Percentiles rank a stretch among this genome's conserved stretches.
Conservation (phyloP, 2,329 filamentous ascomycete species). For the Aspergillus thermomutatus region DNA sequence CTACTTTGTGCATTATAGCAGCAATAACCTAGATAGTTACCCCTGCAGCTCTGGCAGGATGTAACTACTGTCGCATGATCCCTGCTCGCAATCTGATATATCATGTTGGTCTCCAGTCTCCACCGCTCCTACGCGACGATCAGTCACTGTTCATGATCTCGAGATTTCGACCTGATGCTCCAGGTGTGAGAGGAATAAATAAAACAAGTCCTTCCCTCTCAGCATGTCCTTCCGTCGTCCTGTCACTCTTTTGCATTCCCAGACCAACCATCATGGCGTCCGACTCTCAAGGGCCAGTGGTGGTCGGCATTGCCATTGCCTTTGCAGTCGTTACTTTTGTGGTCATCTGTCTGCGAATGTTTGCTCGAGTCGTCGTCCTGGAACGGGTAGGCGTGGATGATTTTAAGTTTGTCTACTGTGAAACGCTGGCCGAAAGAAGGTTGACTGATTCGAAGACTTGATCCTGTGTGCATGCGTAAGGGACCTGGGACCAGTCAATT, state of each 20-base stretch:
- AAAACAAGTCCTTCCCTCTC: background rate
- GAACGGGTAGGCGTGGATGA: constrained; percentile 28
- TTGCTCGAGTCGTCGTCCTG: constrained; percentile 39
- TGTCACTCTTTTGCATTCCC: constrained; percentile 1
- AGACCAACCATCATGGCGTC: constrained; percentile 10
- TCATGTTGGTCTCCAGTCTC: background rate
- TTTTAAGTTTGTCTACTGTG: constrained; percentile 18
- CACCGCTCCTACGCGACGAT: background rate
- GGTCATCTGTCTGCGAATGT: constrained; percentile 37
- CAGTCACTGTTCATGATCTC: background rate
- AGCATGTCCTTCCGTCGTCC: background rate
- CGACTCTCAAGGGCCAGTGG: constrained; percentile 33
- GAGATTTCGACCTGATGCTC: background rate
- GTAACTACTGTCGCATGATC: background rate
- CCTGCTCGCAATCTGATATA: background rate
- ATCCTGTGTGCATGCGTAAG: constrained; percentile 31
- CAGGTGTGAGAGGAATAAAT: background rate
- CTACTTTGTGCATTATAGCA: background rate
- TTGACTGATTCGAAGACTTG: constrained; percentile 22
- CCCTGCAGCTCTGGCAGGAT: background rate
- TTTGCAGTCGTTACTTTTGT: constrained; percentile 39
- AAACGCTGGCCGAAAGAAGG: background rate
- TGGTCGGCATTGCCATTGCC: constrained; percentile 33
- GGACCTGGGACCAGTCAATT: background rate
- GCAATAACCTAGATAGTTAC: too few relatives aligned